Conservation (phyloP, 176 grass and related monocot genomes). For the Rhipidocladum racemiflorum region DNA sequence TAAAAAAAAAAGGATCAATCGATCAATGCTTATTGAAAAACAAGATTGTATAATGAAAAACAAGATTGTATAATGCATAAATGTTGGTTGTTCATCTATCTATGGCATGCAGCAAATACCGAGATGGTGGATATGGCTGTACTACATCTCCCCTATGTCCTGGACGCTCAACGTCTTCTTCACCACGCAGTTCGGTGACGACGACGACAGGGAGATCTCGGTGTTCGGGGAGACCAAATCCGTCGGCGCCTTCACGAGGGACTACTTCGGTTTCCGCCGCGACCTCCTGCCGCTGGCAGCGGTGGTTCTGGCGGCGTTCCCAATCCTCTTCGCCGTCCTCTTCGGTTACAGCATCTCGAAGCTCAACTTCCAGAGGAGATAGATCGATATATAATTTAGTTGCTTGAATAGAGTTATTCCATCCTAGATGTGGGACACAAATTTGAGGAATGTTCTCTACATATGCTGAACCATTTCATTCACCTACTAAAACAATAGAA, state of each 20-base stretch:
- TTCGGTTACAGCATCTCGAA: conserved; percentile 65
- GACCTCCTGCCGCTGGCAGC: conserved; percentile 47
- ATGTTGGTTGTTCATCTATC: neutral
- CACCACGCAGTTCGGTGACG: conserved; percentile 64
- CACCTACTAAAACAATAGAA: no score
- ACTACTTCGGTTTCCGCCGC: conserved; percentile 62
- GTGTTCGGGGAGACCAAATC: conserved; percentile 63
- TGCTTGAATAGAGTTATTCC: no score
- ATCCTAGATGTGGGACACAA: no score
- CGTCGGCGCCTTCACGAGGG: conserved; percentile 41
- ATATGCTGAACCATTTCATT: no score
- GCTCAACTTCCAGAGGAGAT: conserved; percentile 75
- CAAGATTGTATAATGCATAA: neutral
- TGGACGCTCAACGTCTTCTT: conserved; percentile 73
- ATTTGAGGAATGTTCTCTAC: no score
- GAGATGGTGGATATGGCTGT: conserved; percentile 84
- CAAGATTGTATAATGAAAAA: no score
- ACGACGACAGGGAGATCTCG: neutral
- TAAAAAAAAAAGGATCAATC: no score
- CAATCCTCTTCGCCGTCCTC: conserved; percentile 45
- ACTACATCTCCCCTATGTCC: conserved; percentile 50
- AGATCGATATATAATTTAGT: no score
- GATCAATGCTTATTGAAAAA: neutral
- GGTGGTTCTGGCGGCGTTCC: conserved; percentile 42
- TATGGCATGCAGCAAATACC: conserved; percentile 63